These are phyloP conservation scores for Flaveria brownii DNA, from an alignment of 129 eudicot genomes.

Conservation along the genomic window DNA sequence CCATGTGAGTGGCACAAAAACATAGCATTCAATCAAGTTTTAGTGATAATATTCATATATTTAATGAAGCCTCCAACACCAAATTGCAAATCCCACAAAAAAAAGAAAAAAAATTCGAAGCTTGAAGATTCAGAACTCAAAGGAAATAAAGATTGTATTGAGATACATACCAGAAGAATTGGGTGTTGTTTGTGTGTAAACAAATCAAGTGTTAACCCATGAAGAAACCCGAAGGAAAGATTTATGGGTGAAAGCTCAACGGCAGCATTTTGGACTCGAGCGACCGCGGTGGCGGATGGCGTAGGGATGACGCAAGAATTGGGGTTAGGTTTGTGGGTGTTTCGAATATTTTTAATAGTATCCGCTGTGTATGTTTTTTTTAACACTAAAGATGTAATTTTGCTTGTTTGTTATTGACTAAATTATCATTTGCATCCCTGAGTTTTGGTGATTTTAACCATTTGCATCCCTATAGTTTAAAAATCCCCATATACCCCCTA, in stretches of 20 bases:
- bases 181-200: background rate
- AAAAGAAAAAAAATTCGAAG: background rate
- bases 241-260: slow-evolving; percentile 16
- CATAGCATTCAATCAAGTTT: slow-evolving; percentile 2
- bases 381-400: no score
- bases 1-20: no score
- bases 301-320: background rate
- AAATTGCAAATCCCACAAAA: background rate
- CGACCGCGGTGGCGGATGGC: background rate
- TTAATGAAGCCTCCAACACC: background rate
- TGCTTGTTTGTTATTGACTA: no score
- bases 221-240: background rate
- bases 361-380: no score
- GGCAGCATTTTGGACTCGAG: slow-evolving; percentile 23
- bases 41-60: background rate
- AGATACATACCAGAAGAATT: background rate
- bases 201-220: background rate
- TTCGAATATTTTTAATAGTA: no score
- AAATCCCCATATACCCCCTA: no score
- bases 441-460: no score
- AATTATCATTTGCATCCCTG: no score
- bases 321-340: background rate
- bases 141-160: background rate
- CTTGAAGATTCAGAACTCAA: slow-evolving; percentile 12
- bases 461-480: no score